phyloP scores from a whole-genome alignment of 2,329 filamentous ascomycete species.

The Aaosphaeria arxii region DNA sequence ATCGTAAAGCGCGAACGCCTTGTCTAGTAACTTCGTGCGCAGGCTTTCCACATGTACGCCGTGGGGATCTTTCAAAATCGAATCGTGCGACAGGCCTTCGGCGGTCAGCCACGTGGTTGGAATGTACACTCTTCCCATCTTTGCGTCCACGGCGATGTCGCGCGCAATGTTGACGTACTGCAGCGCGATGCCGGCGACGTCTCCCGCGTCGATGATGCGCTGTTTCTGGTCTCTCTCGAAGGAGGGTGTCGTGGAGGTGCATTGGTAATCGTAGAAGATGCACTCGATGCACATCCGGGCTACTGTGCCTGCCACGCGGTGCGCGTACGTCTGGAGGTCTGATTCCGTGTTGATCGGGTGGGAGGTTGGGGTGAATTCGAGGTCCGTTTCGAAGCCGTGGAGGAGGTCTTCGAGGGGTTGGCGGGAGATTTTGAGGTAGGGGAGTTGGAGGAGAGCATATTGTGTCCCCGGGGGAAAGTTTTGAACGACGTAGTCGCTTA shows the following conservation, averaged over 20 bases:
- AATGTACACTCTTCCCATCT: slow-evolving; percentile 65
- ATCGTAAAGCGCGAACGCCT: slow-evolving; percentile 60
- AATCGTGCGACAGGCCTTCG: slow-evolving; percentile 51
- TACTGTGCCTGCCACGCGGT: slow-evolving; percentile 70
- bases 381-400: slow-evolving; percentile 67
- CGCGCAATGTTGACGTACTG: slow-evolving; percentile 76
- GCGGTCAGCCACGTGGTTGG: slow-evolving; percentile 63
- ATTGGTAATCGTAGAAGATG: slow-evolving; percentile 58
- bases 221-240: slow-evolving; percentile 24
- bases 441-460: slow-evolving; percentile 59
- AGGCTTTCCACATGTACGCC: slow-evolving; percentile 49
- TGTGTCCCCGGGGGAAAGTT: slow-evolving; percentile 54
- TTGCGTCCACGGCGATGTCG: slow-evolving; percentile 67
- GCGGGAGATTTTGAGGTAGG: slow-evolving; percentile 54
- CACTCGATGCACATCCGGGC: slow-evolving; percentile 67
- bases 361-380: slow-evolving; percentile 47
- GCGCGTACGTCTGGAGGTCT: slow-evolving; percentile 62
- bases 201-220: slow-evolving; percentile 55
- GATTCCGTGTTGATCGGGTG: slow-evolving; percentile 56
- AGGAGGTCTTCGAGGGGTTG: slow-evolving; percentile 63
- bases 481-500: slow-evolving; percentile 37
- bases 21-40: slow-evolving; percentile 54
- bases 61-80: slow-evolving; percentile 53
- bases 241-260: slow-evolving; percentile 14
- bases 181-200: slow-evolving; percentile 69